Base-by-base conservation (phyloP, 1,284 basidiomycete genomes). In the Irpex rosettiformis region DNA sequence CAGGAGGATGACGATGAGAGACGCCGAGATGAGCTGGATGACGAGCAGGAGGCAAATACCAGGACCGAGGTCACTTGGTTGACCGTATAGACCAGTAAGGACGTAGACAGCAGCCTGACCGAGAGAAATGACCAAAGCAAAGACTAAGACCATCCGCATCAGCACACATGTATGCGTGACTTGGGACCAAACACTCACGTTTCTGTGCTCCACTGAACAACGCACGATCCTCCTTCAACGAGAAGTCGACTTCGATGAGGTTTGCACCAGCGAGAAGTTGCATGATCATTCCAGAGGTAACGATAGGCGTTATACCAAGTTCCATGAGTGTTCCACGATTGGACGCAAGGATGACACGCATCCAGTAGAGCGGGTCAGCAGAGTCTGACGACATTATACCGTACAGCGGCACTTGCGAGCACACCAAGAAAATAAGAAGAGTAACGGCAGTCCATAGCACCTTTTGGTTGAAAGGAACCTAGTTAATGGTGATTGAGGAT, bases 211-310 rank as follows among this genome's bases (percentile, higher is more conserved):
- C 94, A 66, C 94, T 91, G 71, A 98, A 98, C 58, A 99, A 79
- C 21, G 94, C 95, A 56, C 96, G 83, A 74, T 99, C 96, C 75
- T 99, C 96, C 83, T 98, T 97, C 71, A 99, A 78, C 64, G 87
- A 88, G 73, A 98, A 98, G 79, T 99, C 96, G 67, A 99, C 93
- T 64, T 99, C 96, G 71, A 99, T 92, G 68, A 99, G 81, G 77
- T 96, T 98, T 55, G 97, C 96, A 61, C 96, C 96, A 18, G 96
- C 96, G 63, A 99, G 84, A 54, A 99, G 88, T 77, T 99, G 96
- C 93, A 99, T 98, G 77, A 98, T 98, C 96, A 98, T 99, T 68
- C 96, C 96, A 47, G 89, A 92, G 11, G 96, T 99, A 70, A 99
- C 88, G 73, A 98, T 97, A 58, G 97, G 96, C 51, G 89, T 96